Percentiles rank a stretch among this genome's conserved stretches.
Evolutionary conservation across 2,329 filamentous ascomycete species (phyloP).

Genomic region (Trichoderma breve): DNA sequence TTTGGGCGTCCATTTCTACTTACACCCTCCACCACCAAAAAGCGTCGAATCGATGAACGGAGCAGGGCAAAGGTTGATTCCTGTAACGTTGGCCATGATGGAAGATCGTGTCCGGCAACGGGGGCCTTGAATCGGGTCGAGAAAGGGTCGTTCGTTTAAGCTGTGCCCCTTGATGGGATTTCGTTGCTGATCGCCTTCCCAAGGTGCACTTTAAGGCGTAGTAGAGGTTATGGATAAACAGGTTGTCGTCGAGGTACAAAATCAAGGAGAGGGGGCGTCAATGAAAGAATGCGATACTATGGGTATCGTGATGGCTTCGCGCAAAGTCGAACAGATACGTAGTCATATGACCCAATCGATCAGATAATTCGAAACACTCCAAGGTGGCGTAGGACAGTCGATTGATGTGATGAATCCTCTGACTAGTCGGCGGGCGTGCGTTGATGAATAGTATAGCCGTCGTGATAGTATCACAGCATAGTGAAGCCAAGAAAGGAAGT

Average conservation of each 20-base stretch:
- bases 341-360: conserved; percentile 12
- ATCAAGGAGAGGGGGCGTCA: conserved; percentile 5
- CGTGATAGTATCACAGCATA: conserved; percentile 16
- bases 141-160: neutral
- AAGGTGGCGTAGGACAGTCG: conserved; percentile 4
- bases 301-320: neutral
- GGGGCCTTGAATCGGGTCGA: neutral
- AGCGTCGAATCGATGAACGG: conserved; percentile 66
- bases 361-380: neutral
- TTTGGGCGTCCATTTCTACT: conserved; percentile 22
- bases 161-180: neutral
- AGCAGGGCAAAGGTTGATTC: conserved; percentile 54
- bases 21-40: conserved; percentile 69
- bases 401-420: neutral
- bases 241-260: neutral
- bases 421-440: neutral
- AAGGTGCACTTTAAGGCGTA: neutral
- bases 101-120: neutral
- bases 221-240: neutral
- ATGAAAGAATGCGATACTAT: neutral
- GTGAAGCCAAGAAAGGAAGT: neutral
- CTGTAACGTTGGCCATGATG: conserved; percentile 37
- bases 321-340: neutral
- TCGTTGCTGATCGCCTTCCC: neutral
- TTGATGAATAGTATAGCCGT: neutral